phyloP scores from a whole-genome alignment of 78 protist genomes.

The Guillardia theta region DNA sequence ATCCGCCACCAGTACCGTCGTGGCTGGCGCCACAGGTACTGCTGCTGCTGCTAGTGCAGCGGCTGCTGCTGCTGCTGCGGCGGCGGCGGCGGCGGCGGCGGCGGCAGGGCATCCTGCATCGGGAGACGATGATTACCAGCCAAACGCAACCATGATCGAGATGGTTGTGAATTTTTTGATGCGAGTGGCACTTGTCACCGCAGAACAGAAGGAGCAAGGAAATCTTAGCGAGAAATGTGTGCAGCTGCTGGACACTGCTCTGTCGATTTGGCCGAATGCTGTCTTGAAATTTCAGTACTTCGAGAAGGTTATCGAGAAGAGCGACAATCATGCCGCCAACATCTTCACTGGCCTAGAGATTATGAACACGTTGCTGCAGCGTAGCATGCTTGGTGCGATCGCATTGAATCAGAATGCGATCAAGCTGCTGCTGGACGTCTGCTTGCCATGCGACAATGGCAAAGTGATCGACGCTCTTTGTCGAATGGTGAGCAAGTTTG shows the following conservation, averaged over 20 bases:
- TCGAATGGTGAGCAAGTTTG: neutral
- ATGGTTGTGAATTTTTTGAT: conserved; percentile 26
- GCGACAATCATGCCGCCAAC: conserved; percentile 18
- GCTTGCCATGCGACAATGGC: conserved; percentile 28
- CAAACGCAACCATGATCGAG: conserved; percentile 23
- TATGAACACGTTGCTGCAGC: conserved; percentile 46
- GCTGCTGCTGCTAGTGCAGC: neutral
- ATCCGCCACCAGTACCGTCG: neutral
- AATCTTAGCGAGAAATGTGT: neutral
- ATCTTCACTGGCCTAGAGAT: conserved; percentile 57
- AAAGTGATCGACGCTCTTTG: conserved; percentile 16
- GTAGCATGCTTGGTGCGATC: neutral
- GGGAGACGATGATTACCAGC: conserved; percentile 20
- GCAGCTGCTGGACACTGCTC: conserved; percentile 24
- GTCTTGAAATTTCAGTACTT: conserved; percentile 62
- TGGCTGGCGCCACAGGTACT: neutral
- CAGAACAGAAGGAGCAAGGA: neutral
- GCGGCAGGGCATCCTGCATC: neutral
- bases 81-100: neutral
- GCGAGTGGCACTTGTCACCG: neutral
- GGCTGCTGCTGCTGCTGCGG: neutral
- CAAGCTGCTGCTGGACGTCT: neutral
- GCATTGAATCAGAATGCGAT: neutral
- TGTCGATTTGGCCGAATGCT: conserved; percentile 61
- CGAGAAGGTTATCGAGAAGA: conserved; percentile 57